A percentile compares a stretch with the other conserved stretches of the same genome.
Evolutionary conservation across 352 stramenopile species (phyloP).

Genomic region (Globisporangium mamillatum): DNA sequence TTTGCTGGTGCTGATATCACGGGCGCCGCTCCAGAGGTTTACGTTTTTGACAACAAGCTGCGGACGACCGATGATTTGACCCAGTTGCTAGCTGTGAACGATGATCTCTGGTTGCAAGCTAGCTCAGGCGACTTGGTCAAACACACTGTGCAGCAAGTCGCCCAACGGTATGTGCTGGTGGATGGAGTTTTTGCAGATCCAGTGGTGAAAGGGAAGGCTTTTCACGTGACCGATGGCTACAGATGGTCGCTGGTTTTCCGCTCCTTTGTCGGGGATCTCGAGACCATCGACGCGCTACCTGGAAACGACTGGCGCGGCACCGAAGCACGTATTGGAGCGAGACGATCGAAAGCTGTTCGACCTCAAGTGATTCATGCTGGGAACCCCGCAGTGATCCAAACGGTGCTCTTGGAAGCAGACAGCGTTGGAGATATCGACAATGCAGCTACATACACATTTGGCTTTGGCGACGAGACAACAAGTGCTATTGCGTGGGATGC

Average conservation of each 20-base stretch:
- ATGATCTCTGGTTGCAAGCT: slow-evolving; percentile 58
- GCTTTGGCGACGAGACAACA: slow-evolving; percentile 47
- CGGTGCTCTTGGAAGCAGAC: slow-evolving; percentile 45
- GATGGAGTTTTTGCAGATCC: slow-evolving; percentile 41
- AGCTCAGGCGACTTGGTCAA: slow-evolving; percentile 42
- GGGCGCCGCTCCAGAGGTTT: slow-evolving; percentile 28
- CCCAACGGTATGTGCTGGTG: slow-evolving; percentile 40
- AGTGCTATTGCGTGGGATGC: slow-evolving; percentile 39
- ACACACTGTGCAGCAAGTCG: slow-evolving; percentile 32
- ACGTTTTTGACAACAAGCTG: slow-evolving; percentile 63
- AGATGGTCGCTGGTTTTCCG: slow-evolving; percentile 71
- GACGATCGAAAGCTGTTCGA: slow-evolving; percentile 31
- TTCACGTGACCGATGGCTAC: slow-evolving; percentile 40
- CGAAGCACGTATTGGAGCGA: slow-evolving; percentile 42
- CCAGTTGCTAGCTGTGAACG: slow-evolving; percentile 24
- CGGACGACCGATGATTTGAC: slow-evolving; percentile 59
- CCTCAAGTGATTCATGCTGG: slow-evolving; percentile 47
- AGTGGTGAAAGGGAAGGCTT: slow-evolving; percentile 34
- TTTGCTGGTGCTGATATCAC: slow-evolving; percentile 38
- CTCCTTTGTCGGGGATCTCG: slow-evolving; percentile 52
- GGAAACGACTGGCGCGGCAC: slow-evolving; percentile 61
- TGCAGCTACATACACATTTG: slow-evolving; percentile 43
- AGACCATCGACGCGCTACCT: slow-evolving; percentile 57
- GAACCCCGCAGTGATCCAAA: slow-evolving; percentile 53
- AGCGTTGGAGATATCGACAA: slow-evolving; percentile 21